Percentiles rank a stretch among this genome's conserved stretches.
phyloP scores from a whole-genome alignment of 257 asterid genomes.

The Rubia yunnanensis region DNA sequence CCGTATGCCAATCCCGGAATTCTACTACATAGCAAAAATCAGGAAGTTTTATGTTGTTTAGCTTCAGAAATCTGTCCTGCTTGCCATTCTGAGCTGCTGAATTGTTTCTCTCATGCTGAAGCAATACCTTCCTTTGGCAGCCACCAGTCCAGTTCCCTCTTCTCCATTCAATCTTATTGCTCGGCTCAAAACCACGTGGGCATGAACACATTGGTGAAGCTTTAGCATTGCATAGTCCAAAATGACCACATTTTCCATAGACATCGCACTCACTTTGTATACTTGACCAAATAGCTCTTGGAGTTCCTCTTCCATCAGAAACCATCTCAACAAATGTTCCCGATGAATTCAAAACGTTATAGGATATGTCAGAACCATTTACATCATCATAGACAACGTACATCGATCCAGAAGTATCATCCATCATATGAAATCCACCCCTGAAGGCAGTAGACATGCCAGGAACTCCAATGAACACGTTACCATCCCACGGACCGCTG shows the following conservation, averaged over 20 bases:
- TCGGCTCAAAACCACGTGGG: slow-evolving; percentile 35
- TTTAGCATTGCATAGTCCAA: slow-evolving; percentile 32
- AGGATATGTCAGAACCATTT: neutral
- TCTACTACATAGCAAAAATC: slow-evolving; percentile 26
- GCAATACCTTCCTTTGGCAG: slow-evolving; percentile 28
- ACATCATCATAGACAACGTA: slow-evolving; percentile 1
- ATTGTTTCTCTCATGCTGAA: slow-evolving; percentile 23
- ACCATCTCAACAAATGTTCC: slow-evolving; percentile 6
- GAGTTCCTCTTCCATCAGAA: neutral
- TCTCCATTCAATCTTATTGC: slow-evolving; percentile 28
- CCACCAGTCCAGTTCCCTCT: slow-evolving; percentile 44
- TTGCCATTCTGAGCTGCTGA: slow-evolving; percentile 17
- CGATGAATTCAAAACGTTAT: slow-evolving; percentile 11
- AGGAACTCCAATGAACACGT: slow-evolving; percentile 14
- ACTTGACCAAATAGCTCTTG: slow-evolving; percentile 9
- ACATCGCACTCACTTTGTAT: slow-evolving; percentile 1
- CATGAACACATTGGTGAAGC: slow-evolving; percentile 35
- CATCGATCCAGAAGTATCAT: slow-evolving; percentile 4
- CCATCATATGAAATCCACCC: slow-evolving; percentile 6
- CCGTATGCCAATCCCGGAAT: neutral
- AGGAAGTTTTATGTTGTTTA: slow-evolving; percentile 31
- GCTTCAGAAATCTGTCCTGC: slow-evolving; percentile 39
- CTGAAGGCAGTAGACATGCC: slow-evolving; percentile 4
- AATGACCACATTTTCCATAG: slow-evolving; percentile 34
- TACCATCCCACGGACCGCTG: slow-evolving; percentile 32